These are phyloP conservation scores for Lactifluus hygrophoroides DNA, from an alignment of 768 basidiomycete genomes.

Conservation along the genomic window DNA sequence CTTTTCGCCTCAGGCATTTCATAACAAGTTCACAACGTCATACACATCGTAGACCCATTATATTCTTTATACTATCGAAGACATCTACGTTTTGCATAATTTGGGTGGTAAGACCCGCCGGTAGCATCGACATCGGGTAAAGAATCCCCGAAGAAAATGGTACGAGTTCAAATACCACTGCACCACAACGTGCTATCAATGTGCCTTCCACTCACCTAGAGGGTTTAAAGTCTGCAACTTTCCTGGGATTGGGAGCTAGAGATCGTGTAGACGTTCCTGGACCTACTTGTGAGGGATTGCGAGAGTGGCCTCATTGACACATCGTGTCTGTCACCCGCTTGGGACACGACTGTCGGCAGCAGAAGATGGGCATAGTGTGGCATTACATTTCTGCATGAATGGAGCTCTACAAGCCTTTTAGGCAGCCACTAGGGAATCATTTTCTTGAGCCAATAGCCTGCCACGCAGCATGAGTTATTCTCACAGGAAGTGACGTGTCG, in stretches of 20 bases:
- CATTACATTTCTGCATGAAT: not conserved
- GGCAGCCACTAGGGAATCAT: not conserved
- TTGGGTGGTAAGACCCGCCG: not conserved
- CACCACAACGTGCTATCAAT: not conserved
- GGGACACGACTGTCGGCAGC: not conserved
- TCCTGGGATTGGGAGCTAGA: not conserved
- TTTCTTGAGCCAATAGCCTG: constrained; percentile 13
- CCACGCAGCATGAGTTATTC: not conserved
- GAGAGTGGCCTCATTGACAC: not conserved
- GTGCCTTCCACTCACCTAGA: not conserved
- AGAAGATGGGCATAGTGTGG: not conserved
- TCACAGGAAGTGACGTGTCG: not conserved
- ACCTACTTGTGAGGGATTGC: not conserved
- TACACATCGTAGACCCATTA: not conserved
- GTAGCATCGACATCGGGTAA: not conserved
- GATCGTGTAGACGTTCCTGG: not conserved
- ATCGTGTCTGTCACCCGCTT: not conserved
- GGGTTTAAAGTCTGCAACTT: not conserved
- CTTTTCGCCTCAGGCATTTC: constrained; percentile 8
- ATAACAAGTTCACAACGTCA: not conserved
- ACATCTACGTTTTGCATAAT: not conserved
- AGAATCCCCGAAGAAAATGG: constrained; percentile 5
- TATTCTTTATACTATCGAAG: not conserved
- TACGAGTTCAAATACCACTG: not conserved
- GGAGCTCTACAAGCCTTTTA: not conserved